Evolutionary conservation across 352 stramenopile species (phyloP).

Genomic region (Globisporangium canariense): DNA sequence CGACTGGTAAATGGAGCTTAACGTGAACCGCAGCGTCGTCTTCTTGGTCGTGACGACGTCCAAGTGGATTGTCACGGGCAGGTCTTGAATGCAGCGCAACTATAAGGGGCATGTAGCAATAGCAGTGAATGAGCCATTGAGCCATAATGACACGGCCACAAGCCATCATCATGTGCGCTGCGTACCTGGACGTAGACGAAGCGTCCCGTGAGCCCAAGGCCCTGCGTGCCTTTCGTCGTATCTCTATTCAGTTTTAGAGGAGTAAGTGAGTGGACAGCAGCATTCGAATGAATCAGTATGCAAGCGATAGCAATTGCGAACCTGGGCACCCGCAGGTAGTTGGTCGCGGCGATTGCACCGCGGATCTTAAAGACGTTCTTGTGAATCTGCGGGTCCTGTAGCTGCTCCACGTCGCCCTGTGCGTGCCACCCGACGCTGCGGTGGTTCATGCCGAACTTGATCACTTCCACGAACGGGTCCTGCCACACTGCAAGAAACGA

Average conservation of each 20-base stretch:
- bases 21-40: constrained; percentile 51
- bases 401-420: constrained; percentile 69
- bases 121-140: background rate
- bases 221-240: constrained; percentile 42
- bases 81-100: constrained; percentile 36
- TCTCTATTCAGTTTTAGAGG: constrained; percentile 21
- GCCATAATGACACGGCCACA: background rate
- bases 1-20: constrained; percentile 67
- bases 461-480: constrained; percentile 82
- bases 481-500: constrained; percentile 59
- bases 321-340: constrained; percentile 71
- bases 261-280: background rate
- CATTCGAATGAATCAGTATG: background rate
- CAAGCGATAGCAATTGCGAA: background rate
- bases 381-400: constrained; percentile 56
- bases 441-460: constrained; percentile 72
- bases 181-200: constrained; percentile 70
- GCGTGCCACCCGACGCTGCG: constrained; percentile 45
- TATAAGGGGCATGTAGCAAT: constrained; percentile 1
- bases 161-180: background rate
- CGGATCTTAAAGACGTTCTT: constrained; percentile 81
- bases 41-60: constrained; percentile 74
- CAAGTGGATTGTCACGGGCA: constrained; percentile 61
- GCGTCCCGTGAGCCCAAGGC: constrained; percentile 58
- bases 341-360: constrained; percentile 64